Percentiles rank a stretch among this genome's conserved stretches.
phyloP scores from a whole-genome alignment of 257 asterid species.

The Hygrophila difformis region DNA sequence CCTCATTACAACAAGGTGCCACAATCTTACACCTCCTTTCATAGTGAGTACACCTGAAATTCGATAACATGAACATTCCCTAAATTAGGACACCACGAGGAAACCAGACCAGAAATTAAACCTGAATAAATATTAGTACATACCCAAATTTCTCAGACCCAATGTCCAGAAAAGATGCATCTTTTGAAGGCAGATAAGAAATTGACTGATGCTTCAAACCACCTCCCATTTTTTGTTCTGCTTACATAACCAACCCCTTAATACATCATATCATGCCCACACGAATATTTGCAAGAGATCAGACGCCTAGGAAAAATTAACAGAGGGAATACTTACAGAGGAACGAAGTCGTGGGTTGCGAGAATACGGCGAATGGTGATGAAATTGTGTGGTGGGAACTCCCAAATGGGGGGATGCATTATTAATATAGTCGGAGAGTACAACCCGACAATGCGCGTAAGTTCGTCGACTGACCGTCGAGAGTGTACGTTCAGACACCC shows the following conservation, averaged over 20 bases:
- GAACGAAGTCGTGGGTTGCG: too few species aligned
- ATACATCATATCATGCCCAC: too few species aligned
- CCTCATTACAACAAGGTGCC: conserved; percentile 71
- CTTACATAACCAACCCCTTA: neutral
- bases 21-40: conserved; percentile 57
- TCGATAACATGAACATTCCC: neutral
- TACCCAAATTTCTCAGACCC: conserved; percentile 27
- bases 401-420: too few species aligned
- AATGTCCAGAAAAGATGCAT: conserved; percentile 18
- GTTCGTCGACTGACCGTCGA: neutral
- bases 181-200: conserved; percentile 16
- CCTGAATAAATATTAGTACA: neutral
- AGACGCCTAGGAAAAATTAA: neutral
- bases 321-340: neutral
- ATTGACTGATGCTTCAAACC: conserved; percentile 18
- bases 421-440: too few species aligned
- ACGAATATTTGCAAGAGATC: neutral
- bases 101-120: neutral
- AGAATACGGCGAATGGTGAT: too few species aligned
- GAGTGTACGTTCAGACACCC: neutral
- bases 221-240: conserved; percentile 10
- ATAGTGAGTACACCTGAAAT: conserved; percentile 57
- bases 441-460: neutral
- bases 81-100: neutral
- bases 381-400: too few species aligned